Conservation (phyloP, 495 filamentous ascomycete genomes). For the Podospora pseudoanserina region DNA sequence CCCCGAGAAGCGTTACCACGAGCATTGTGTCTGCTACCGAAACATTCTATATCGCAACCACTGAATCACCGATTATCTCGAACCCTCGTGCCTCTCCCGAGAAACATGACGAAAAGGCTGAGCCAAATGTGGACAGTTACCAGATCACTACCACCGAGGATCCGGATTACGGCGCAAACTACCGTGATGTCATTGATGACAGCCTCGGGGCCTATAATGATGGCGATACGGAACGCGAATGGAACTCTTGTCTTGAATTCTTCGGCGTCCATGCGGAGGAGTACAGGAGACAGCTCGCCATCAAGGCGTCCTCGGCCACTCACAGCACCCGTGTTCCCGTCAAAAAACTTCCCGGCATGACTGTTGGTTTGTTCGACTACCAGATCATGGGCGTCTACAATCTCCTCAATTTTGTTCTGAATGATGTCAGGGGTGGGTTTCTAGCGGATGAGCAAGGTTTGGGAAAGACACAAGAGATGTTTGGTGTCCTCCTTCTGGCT, state of each 20-base stretch:
- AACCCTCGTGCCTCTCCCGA: neutral
- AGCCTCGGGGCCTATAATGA: slow-evolving; percentile 26
- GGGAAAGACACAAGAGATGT: slow-evolving; percentile 32
- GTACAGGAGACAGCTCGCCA: slow-evolving; percentile 5
- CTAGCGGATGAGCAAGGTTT: slow-evolving; percentile 30
- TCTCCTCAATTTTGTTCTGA: slow-evolving; percentile 14
- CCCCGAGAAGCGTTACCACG: neutral
- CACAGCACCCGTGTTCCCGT: slow-evolving; percentile 21
- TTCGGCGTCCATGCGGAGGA: slow-evolving; percentile 21
- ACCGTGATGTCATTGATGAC: slow-evolving; percentile 22
- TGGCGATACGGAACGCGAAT: slow-evolving; percentile 14
- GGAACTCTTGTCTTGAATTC: slow-evolving; percentile 20
- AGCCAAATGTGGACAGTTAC: neutral
- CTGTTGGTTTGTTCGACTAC: slow-evolving; percentile 30
- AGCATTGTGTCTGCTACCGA: neutral
- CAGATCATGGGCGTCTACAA: slow-evolving; percentile 29
- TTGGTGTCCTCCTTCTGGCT: slow-evolving; percentile 21
- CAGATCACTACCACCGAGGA: slow-evolving; percentile 6
- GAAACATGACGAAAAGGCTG: neutral
- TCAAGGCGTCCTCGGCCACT: neutral
- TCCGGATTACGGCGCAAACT: slow-evolving; percentile 21
- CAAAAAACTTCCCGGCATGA: slow-evolving; percentile 23
- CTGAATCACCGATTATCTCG: neutral
- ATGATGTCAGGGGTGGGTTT: slow-evolving; percentile 24
- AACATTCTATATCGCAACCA: neutral